phyloP scores from a whole-genome alignment of 768 basidiomycete genomes.

The Pholiota conissans region DNA sequence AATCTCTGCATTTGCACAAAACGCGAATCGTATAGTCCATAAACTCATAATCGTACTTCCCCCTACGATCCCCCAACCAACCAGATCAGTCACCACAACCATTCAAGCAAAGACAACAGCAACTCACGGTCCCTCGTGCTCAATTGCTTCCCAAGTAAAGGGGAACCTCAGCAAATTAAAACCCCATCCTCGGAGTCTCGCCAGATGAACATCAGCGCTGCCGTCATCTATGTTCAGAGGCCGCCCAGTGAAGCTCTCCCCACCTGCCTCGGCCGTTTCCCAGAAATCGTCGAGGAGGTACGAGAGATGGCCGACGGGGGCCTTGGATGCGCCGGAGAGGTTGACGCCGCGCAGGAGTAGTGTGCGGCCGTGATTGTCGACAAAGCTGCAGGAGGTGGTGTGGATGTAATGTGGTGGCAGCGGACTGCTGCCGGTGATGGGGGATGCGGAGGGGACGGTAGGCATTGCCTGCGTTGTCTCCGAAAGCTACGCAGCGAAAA shows the following conservation, averaged over 20 bases:
- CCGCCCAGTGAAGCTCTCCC: slow-evolving; percentile 69
- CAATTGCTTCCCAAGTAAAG: slow-evolving; percentile 94
- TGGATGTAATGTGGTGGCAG: slow-evolving; percentile 56
- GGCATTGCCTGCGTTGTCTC: slow-evolving; percentile 55
- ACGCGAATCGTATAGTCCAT: slow-evolving; percentile 91
- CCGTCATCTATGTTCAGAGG: slow-evolving; percentile 87
- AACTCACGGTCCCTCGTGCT: slow-evolving; percentile 94
- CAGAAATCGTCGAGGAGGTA: slow-evolving; percentile 76
- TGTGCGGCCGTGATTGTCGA: slow-evolving; percentile 73
- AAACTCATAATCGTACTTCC: slow-evolving; percentile 86
- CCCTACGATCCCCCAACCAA: slow-evolving; percentile 48
- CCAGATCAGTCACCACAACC: not conserved
- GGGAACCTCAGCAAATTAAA: slow-evolving; percentile 85
- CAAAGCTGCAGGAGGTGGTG: slow-evolving; percentile 67
- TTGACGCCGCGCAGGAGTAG: slow-evolving; percentile 93
- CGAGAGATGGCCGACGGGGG: slow-evolving; percentile 70
- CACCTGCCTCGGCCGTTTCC: slow-evolving; percentile 62
- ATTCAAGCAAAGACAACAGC: not conserved
- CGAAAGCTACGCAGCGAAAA: no score
- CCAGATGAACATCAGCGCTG: slow-evolving; percentile 81
- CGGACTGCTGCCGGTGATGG: slow-evolving; percentile 53
- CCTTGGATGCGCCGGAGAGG: slow-evolving; percentile 86
- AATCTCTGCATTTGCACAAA: slow-evolving; percentile 87
- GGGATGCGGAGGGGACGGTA: slow-evolving; percentile 53
- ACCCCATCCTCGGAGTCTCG: slow-evolving; percentile 89